Base-by-base conservation (phyloP, 2,329 filamentous ascomycete genomes). In the Colletotrichum ledebouriae region DNA sequence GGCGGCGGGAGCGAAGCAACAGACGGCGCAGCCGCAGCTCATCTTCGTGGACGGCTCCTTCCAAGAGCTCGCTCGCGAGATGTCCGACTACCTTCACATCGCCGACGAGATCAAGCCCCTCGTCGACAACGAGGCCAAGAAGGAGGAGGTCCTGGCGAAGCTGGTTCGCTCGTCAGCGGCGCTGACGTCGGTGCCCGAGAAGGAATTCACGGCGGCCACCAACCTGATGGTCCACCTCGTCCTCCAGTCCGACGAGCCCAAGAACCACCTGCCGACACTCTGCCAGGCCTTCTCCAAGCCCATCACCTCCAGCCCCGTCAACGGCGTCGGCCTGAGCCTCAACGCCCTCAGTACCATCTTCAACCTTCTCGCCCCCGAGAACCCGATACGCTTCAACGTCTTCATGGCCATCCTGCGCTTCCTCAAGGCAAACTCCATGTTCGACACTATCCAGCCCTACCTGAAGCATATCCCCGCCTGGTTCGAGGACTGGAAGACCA, bases 211-310 rank as follows among this genome's bases (percentile, higher is more conserved):
- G 70, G 92, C 95, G 68, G 94, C 95, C 70, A 98, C 98, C 84
- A 98, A 99, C 84, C 91, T 98, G 74, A 91, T 99, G 79, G 91
- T 98, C 77, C 93, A 98, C 85, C 90, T 99, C 69, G 89, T 97
- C 73, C 87, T 94, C 76, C 93, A 97, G 83, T 93, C 94, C 69
- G 89, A 92, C 75, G 93, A 94, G 75, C 88, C 92, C 73, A 91
- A 94, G 81, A 93, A 92, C 82, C 92, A 96, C 84, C 90, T 99
- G 73, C 92, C 93, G 68, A 88, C 88, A 75, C 90, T 99, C 76
- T 98, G 96, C 89, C 86, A 90, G 76, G 95, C 97, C 83, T 92
- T 99, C 77, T 89, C 89, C 73, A 92, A 93, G 79, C 95, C 96
- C 72, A 89, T 98, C 78, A 89, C 91, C 70, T 93, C 92, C 70